Conservation (phyloP, 306 rosid species). For the Trichosanthes cucumerina region DNA sequence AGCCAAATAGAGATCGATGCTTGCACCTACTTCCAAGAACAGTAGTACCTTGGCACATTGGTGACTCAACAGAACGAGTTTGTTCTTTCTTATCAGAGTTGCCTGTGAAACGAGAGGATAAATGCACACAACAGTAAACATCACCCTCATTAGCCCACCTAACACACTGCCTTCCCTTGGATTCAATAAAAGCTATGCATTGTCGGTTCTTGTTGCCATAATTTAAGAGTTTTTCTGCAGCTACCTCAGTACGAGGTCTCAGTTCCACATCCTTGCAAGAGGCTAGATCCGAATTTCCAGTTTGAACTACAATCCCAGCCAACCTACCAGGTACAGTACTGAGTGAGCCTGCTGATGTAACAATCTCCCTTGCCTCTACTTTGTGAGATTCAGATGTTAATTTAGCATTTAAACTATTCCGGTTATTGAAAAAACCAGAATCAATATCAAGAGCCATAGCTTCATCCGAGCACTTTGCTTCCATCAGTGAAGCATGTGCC, state of each 20-base stretch:
- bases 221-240: constrained; percentile 28
- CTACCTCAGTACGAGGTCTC: constrained; percentile 45
- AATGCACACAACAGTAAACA: constrained; percentile 94
- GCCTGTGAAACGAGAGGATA: constrained; percentile 75
- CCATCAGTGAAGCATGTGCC: constrained; percentile 58
- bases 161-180: constrained; percentile 98
- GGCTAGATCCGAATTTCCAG: constrained; percentile 29
- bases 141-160: constrained; percentile 99
- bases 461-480: constrained; percentile 39
- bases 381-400: constrained; percentile 38
- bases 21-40: constrained; percentile 93
- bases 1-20: constrained; percentile 76
- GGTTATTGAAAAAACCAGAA: constrained; percentile 48
- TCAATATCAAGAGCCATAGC: constrained; percentile 54
- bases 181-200: constrained; percentile 79
- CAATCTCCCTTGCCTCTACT: constrained; percentile 35
- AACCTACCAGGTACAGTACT: constrained; percentile 43
- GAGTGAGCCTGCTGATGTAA: constrained; percentile 26
- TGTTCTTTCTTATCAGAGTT: constrained; percentile 51
- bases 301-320: constrained; percentile 47
- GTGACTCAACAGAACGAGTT: constrained; percentile 46
- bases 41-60: constrained; percentile 95
- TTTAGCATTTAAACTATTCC: constrained; percentile 29
- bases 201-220: constrained; percentile 68
- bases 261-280: constrained; percentile 38